A percentile compares a stretch with the other conserved stretches of the same genome.
These are phyloP conservation scores for Candida sp. DNA, from an alignment of 1,139 yeast species.

Conservation along the genomic window DNA sequence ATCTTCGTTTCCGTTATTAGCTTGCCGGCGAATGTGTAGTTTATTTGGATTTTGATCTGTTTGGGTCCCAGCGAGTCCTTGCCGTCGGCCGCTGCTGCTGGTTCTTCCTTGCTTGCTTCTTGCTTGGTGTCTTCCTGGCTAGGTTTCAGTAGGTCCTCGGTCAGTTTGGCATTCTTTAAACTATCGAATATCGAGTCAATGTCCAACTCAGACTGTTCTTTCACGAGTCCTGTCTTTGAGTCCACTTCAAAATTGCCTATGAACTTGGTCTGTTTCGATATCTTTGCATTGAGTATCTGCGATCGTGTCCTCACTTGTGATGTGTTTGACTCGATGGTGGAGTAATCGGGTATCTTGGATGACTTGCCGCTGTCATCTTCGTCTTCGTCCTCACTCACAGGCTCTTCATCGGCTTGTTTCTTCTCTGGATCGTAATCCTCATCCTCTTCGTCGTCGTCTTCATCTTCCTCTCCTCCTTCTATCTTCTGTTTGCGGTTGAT, in stretches of 20 bases:
- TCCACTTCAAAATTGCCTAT: conserved; percentile 23
- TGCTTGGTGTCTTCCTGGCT: neutral
- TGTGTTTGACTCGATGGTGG: conserved; percentile 33
- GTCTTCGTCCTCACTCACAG: conserved; percentile 34
- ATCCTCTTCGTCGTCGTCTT: conserved; percentile 16
- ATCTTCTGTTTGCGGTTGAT: neutral
- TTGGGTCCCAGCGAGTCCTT: conserved; percentile 34
- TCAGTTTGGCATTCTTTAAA: conserved; percentile 31
- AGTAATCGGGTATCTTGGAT: conserved; percentile 36
- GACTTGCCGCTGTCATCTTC: conserved; percentile 25
- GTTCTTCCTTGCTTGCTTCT: conserved; percentile 44
- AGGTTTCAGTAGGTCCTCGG: conserved; percentile 6
- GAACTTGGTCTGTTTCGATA: conserved; percentile 10
- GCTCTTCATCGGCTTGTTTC: conserved; percentile 13
- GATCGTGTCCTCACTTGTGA: conserved; percentile 44
- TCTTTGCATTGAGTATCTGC: conserved; percentile 28
- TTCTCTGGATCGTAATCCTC: conserved; percentile 18
- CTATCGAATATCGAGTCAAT: conserved; percentile 40
- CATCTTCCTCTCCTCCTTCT: neutral
- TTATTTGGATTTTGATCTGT: conserved; percentile 71
- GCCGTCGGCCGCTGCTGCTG: conserved; percentile 21
- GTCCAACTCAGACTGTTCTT: conserved; percentile 28
- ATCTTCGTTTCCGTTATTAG: conserved; percentile 74
- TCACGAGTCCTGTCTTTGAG: conserved; percentile 29
- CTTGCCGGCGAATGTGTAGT: conserved; percentile 92